Conservation (phyloP, 1,284 basidiomycete species). For the Tilletiopsis washingtonensis region DNA sequence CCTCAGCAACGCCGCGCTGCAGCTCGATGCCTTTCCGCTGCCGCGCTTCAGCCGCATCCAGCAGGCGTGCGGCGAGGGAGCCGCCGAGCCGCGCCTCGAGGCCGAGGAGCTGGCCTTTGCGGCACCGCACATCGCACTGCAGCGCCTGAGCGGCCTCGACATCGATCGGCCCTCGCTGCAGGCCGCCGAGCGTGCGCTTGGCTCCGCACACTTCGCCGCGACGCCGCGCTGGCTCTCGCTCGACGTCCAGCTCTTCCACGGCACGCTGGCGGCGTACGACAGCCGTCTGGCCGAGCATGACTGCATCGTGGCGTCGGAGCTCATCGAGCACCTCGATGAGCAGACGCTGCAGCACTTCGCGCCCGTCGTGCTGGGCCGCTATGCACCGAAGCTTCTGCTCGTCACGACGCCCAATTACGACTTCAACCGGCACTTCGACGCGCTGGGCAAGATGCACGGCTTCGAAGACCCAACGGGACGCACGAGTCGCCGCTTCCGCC, state of each 20-base stretch:
- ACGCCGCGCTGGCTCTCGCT: conserved; percentile 8
- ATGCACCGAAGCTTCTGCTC: conserved; percentile 69
- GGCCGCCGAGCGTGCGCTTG: neutral
- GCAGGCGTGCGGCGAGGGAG: neutral
- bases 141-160: conserved; percentile 2
- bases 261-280: conserved; percentile 69
- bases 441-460: conserved; percentile 51
- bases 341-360: conserved; percentile 66
- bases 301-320: conserved; percentile 77
- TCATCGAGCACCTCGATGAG: conserved; percentile 79
- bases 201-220: neutral
- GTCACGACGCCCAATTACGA: conserved; percentile 82
- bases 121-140: conserved; percentile 1
- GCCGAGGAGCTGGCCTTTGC: neutral
- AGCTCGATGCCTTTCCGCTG: conserved; percentile 4
- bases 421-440: conserved; percentile 78
- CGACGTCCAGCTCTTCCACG: conserved; percentile 51
- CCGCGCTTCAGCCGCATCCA: conserved; percentile 1
- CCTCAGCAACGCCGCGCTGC: conserved; percentile 2
- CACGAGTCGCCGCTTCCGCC: conserved; percentile 57
- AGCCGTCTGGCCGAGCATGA: conserved; percentile 64
- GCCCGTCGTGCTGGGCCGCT: conserved; percentile 70
- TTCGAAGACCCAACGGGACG: conserved; percentile 69
- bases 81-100: neutral
- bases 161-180: neutral